These are phyloP conservation scores for Diaporthe citriasiana DNA, from an alignment of 2,329 filamentous ascomycete species.

Conservation along the genomic window DNA sequence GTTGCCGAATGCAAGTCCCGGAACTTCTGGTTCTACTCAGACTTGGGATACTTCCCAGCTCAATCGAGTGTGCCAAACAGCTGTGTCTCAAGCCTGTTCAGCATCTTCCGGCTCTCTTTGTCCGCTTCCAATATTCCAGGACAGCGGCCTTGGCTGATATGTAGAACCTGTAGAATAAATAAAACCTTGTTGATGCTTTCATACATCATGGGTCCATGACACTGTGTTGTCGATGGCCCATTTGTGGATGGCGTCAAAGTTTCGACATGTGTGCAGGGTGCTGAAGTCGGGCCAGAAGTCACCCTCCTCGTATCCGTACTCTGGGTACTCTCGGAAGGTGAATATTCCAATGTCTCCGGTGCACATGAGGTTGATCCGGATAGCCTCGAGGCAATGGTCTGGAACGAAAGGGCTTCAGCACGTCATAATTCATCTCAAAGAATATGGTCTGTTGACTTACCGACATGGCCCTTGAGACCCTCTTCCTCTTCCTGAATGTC, in stretches of 20 bases:
- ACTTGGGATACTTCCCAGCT: not conserved
- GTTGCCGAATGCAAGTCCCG: conserved; percentile 16
- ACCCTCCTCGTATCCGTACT: conserved; percentile 55
- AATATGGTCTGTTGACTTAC: conserved; percentile 46
- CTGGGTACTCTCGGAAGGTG: conserved; percentile 64
- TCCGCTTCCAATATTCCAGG: conserved; percentile 2
- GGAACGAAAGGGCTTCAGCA: conserved; percentile 14
- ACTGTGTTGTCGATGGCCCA: conserved; percentile 68
- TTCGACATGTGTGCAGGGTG: conserved; percentile 66
- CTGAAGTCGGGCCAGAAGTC: conserved; percentile 69
- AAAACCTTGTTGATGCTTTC: not conserved
- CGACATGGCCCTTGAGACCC: conserved; percentile 60
- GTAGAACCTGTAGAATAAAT: not conserved
- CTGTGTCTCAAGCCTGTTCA: conserved; percentile 10
- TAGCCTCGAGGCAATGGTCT: conserved; percentile 68
- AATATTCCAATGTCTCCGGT: conserved; percentile 68
- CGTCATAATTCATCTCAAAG: rapidly evolving
- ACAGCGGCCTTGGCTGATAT: not conserved
- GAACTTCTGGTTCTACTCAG: not conserved
- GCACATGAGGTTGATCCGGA: conserved; percentile 68
- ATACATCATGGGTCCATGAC: conserved; percentile 52
- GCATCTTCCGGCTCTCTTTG: conserved; percentile 16
- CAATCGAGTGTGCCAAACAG: conserved; percentile 27
- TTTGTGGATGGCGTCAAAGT: conserved; percentile 64
- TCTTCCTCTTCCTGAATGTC: conserved; percentile 51